phyloP scores from a whole-genome alignment of 2,329 filamentous ascomycete genomes.

The Penicillium sp. region DNA sequence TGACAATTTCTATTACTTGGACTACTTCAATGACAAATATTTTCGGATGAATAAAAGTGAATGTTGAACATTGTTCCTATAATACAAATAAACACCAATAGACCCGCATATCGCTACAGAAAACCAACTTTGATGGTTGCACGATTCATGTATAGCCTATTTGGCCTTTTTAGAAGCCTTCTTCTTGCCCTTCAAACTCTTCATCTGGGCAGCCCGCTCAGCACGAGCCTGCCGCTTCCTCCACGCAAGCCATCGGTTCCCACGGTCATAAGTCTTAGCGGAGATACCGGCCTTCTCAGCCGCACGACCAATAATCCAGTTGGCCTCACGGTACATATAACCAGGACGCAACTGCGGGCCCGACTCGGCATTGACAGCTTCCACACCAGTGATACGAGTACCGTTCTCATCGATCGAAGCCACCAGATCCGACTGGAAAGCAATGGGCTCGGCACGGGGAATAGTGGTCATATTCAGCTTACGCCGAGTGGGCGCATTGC shows the following conservation, averaged over 20 bases:
- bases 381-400: conserved; percentile 21
- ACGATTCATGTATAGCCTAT: conserved; percentile 24
- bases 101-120: conserved; percentile 25
- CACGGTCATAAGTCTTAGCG: conserved; percentile 51
- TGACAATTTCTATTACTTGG: no score
- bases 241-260: conserved; percentile 61
- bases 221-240: conserved; percentile 51
- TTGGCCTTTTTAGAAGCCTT: conserved; percentile 37
- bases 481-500: conserved; percentile 66
- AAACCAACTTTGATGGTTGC: conserved; percentile 18
- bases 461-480: conserved; percentile 66
- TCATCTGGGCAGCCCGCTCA: conserved; percentile 49
- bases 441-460: conserved; percentile 22
- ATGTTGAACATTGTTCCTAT: conserved; percentile 26
- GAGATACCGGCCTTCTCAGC: conserved; percentile 56
- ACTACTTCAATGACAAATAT: neutral
- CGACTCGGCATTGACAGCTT: conserved; percentile 22
- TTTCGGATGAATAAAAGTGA: conserved; percentile 10
- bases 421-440: conserved; percentile 23
- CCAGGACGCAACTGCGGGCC: conserved; percentile 46
- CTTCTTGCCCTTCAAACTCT: conserved; percentile 47
- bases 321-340: conserved; percentile 60
- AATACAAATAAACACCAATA: conserved; percentile 31
- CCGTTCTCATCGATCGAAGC: conserved; percentile 23
- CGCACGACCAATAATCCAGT: conserved; percentile 61